phyloP scores from a whole-genome alignment of 2,329 filamentous ascomycete genomes.

The Aspergillus flavus region DNA sequence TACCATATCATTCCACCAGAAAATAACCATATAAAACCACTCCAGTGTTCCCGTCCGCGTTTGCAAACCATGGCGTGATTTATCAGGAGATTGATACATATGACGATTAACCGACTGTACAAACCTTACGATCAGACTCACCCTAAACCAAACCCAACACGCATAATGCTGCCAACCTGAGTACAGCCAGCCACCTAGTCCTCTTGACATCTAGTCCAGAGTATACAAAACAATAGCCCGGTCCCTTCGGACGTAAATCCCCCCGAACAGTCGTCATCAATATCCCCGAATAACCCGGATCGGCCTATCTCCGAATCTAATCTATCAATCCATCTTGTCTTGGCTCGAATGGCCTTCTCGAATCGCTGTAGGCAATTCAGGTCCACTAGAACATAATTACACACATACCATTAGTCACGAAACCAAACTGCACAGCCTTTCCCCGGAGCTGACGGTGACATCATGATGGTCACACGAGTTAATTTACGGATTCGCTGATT shows the following conservation, averaged over 20 bases:
- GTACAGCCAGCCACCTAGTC: neutral
- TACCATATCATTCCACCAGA: neutral
- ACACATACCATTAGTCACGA: no score
- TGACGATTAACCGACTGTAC: neutral
- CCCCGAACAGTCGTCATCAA: neutral
- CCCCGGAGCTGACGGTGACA: neutral
- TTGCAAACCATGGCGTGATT: conserved; percentile 11
- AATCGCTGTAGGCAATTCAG: no score
- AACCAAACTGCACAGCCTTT: no score
- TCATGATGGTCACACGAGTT: neutral
- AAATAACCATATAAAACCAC: neutral
- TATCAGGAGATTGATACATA: conserved; percentile 1
- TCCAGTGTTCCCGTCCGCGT: neutral
- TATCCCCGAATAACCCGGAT: neutral
- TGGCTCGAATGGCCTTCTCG: neutral
- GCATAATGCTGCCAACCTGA: neutral
- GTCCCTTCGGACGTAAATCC: neutral
- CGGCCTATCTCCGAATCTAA: conserved; percentile 5
- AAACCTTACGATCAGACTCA: neutral
- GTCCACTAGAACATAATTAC: neutral
- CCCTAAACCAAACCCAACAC: neutral
- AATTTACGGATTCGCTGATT: neutral
- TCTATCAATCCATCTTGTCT: neutral
- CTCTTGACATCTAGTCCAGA: neutral
- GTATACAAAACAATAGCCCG: neutral